phyloP scores from a whole-genome alignment of 1,284 basidiomycete species.

The Porodaedalea pini region DNA sequence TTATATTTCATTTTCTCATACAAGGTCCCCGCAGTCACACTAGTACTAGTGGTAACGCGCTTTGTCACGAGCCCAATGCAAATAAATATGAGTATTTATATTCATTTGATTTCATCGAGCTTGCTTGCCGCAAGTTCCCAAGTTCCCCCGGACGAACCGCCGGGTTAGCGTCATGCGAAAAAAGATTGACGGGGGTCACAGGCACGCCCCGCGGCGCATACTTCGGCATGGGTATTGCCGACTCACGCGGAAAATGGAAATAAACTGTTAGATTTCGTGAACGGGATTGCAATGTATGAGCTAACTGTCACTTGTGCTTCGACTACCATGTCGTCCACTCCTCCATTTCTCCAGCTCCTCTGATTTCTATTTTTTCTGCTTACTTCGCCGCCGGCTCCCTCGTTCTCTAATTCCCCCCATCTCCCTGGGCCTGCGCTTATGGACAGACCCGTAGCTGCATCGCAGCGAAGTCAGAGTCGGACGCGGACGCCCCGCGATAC shows the following conservation, averaged over 20 bases:
- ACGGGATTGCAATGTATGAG: conserved; percentile 5
- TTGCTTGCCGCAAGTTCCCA: too few relatives aligned
- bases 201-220: conserved; percentile 1
- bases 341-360: background rate
- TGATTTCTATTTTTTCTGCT: background rate
- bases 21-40: background rate
- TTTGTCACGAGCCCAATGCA: too few relatives aligned
- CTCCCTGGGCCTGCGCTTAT: background rate
- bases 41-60: too few relatives aligned
- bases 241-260: conserved; percentile 3
- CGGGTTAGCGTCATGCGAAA: background rate
- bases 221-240: background rate
- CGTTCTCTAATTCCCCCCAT: background rate
- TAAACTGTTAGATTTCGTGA: conserved; percentile 5
- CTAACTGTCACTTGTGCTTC: background rate
- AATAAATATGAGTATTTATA: background rate
- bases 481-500: conserved; percentile 3
- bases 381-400: background rate
- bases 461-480: background rate
- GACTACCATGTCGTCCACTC: background rate
- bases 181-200: background rate
- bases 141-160: background rate
- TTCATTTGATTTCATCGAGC: background rate
- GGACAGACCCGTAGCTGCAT: background rate
- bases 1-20: too few relatives aligned